Evolutionary conservation across 139 green algal genomes (phyloP), one percentile per base, ranked within the genome.

Genomic region (Auxenochlorella protothecoides): DNA sequence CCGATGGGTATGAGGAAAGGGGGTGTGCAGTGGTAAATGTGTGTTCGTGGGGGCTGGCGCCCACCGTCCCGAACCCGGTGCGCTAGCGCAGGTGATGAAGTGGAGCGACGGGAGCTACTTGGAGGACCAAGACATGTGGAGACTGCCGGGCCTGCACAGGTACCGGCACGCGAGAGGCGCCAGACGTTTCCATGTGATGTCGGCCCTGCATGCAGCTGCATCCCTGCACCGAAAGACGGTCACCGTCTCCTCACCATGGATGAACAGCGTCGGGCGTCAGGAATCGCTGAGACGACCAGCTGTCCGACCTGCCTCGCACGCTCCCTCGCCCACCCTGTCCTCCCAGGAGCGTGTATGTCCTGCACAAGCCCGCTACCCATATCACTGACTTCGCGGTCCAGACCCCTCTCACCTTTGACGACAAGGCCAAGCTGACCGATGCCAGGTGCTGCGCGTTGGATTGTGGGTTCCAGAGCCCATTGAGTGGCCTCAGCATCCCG

Each of bases 61-160:
- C 27, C 27, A 44, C 27, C 27, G 27, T 44, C 27, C 27, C 54
- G 7, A 65, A 3, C 4, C 15, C 72, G 62, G 6, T 63, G 52
- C 15, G 10, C 59, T 63, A 15, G 13, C 65, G 6, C 71, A 93
- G 85, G 91, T 96, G 3, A 80, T 96, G 77, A 85, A 92, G 13
- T 98, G 89, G 88, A 92, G 86, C 66, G 95, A 98, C 74, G 95
- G 90, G 4, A 96, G 85, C 54, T 98, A 98, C 81, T 76, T 99
- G 13, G 95, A 99, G 59, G 95, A 98, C 76, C 86, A 93, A 61
- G 95, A 99, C 80, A 93, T 97, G 76, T 99, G 95, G 95, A 90
- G 89, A 61, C 77, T 98, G n/a, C 89, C 77, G 44, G 94, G 94
- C 71, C 90, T 98, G 5, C 84, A 96, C 80, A 76, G 78, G 78